These are phyloP conservation scores for Cryptococcus sp. DNA, from an alignment of 1,284 basidiomycete species.

Conservation along the genomic window DNA sequence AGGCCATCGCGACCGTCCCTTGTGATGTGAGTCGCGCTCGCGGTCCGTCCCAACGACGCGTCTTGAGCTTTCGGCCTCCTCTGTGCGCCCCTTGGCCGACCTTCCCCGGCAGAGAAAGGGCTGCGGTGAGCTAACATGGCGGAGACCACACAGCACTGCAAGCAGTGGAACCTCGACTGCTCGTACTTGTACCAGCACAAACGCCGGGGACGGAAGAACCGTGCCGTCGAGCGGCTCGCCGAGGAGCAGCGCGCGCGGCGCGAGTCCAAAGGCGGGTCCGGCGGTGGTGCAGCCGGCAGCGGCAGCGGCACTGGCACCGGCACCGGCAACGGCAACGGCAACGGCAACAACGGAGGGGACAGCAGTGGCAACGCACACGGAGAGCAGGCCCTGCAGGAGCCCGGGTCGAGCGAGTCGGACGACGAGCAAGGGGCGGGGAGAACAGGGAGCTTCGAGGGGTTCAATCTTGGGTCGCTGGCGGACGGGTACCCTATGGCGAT, in stretches of 20 bases:
- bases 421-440: constrained; percentile 1
- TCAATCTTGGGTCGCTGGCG: no score
- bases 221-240: constrained; percentile 22
- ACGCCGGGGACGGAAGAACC: constrained; percentile 24
- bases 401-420: constrained; percentile 6
- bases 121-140: no score
- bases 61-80: no score
- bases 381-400: neutral
- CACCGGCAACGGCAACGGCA: neutral
- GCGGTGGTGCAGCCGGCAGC: neutral
- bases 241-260: constrained; percentile 16
- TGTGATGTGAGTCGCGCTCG: constrained; percentile 20
- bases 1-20: constrained; percentile 16
- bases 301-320: neutral
- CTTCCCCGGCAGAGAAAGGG: no score
- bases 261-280: constrained; percentile 8
- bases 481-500: neutral
- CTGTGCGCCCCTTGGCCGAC: no score
- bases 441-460: constrained; percentile 3
- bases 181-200: constrained; percentile 28
- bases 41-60: neutral
- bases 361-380: neutral
- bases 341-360: no score
- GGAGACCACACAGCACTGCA: constrained; percentile 17
- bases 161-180: constrained; percentile 26